Percentiles rank a stretch among this genome's conserved stretches.
Evolutionary conservation across 2,329 filamentous ascomycete genomes (phyloP).

Genomic region (Tolypocladium ophioglossoides): DNA sequence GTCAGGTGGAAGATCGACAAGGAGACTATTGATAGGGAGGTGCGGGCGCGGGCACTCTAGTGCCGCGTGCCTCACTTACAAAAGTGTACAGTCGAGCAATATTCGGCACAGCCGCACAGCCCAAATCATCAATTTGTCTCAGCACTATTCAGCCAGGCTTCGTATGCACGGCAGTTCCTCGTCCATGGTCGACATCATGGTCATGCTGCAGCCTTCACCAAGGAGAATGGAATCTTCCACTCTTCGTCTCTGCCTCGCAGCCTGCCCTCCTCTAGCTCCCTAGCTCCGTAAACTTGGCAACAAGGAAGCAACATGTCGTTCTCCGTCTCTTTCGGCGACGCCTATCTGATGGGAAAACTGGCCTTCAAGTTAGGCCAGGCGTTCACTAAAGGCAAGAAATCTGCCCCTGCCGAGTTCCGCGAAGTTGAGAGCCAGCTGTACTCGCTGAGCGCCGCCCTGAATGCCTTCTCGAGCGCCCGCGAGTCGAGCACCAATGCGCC

Average conservation of each 20-base stretch:
- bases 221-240: neutral
- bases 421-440: slow-evolving; percentile 5
- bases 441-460: slow-evolving; percentile 4
- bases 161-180: neutral
- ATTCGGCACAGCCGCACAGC: neutral
- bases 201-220: neutral
- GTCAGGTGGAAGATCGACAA: neutral
- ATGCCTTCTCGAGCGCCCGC: slow-evolving; percentile 1
- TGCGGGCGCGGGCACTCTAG: neutral
- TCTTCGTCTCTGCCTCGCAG: neutral
- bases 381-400: slow-evolving; percentile 4
- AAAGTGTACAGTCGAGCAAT: neutral
- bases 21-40: neutral
- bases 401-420: slow-evolving; percentile 3
- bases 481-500: neutral
- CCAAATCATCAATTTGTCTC: neutral
- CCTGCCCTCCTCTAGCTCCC: neutral
- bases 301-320: neutral
- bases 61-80: neutral
- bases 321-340: slow-evolving; percentile 1
- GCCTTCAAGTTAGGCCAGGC: slow-evolving; percentile 2
- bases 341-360: slow-evolving; percentile 1
- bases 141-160: neutral
- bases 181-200: neutral
- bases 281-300: neutral